A percentile compares a stretch with the other conserved stretches of the same genome.
Evolutionary conservation across 1,284 basidiomycete genomes (phyloP).

Genomic region (Uromyces viciae-fabae): DNA sequence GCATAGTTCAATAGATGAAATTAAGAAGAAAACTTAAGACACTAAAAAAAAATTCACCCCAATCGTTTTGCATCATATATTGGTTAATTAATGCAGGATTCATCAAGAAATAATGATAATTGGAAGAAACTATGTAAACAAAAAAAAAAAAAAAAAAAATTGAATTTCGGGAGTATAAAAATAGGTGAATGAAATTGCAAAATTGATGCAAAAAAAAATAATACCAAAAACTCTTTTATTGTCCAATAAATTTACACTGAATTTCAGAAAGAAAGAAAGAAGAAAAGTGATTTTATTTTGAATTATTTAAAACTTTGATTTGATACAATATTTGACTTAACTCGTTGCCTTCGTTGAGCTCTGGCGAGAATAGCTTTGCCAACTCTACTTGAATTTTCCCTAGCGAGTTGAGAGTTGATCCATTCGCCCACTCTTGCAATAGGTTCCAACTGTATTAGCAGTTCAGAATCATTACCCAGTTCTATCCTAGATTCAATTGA

Average conservation of each 20-base stretch:
- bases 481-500: constrained; percentile 46
- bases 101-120: not conserved
- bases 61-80: no score
- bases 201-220: no score
- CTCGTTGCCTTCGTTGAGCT: no score
- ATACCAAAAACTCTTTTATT: no score
- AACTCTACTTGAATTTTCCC: constrained; percentile 72
- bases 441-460: constrained; percentile 58
- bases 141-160: not conserved
- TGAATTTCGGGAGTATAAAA: no score
- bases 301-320: not conserved
- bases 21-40: no score
- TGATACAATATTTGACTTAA: not conserved
- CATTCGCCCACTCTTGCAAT: constrained; percentile 74
- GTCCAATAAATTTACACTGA: not conserved
- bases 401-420: constrained; percentile 68
- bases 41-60: no score
- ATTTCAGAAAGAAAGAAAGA: not conserved
- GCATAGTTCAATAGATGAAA: no score
- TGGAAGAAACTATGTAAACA: not conserved
- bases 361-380: constrained; percentile 69
- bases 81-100: no score
- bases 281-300: not conserved
- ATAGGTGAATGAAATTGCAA: no score
- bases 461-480: constrained; percentile 48